A percentile compares a stretch with the other conserved stretches of the same genome.
These are phyloP conservation scores for Fragaria nilgerrensis DNA, from an alignment of 306 rosid genomes.

Conservation along the genomic window DNA sequence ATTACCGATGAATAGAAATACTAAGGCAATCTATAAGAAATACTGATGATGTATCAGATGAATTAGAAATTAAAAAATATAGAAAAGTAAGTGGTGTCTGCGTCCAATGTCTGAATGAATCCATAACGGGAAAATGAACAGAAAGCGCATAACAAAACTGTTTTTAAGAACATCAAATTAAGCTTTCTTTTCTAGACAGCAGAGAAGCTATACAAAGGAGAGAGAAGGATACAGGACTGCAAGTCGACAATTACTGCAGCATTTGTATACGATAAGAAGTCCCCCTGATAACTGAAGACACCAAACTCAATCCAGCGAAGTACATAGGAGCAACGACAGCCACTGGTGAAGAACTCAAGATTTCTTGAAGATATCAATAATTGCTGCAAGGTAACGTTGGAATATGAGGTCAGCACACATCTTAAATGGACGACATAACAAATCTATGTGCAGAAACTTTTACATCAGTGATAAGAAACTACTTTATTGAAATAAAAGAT, in stretches of 20 bases:
- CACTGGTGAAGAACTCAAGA: conserved; percentile 87
- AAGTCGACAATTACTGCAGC: conserved; percentile 91
- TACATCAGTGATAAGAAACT: background rate
- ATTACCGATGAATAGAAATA: background rate
- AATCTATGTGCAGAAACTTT: background rate
- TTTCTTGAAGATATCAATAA: conserved; percentile 89
- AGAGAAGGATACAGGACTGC: conserved; percentile 28
- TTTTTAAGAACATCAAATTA: no score
- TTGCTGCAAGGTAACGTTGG: conserved; percentile 49
- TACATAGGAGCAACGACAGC: conserved; percentile 99
- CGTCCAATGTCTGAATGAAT: background rate
- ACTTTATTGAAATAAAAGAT: background rate
- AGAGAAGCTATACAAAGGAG: conserved; percentile 21
- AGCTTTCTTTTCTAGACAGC: no score
- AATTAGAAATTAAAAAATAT: background rate
- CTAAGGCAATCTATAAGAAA: no score
- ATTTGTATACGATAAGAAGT: conserved; percentile 84
- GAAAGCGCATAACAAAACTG: background rate
- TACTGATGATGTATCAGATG: no score
- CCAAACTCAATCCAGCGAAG: conserved; percentile 98
- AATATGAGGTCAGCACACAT: conserved; percentile 9
- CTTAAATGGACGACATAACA: background rate
- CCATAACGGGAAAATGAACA: background rate
- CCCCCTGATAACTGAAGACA: conserved; percentile 86
- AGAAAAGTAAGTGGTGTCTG: background rate